Evolutionary conservation across 768 basidiomycete species (phyloP), one percentile per base, ranked within the genome.

Genomic region (Suillus plorans): DNA sequence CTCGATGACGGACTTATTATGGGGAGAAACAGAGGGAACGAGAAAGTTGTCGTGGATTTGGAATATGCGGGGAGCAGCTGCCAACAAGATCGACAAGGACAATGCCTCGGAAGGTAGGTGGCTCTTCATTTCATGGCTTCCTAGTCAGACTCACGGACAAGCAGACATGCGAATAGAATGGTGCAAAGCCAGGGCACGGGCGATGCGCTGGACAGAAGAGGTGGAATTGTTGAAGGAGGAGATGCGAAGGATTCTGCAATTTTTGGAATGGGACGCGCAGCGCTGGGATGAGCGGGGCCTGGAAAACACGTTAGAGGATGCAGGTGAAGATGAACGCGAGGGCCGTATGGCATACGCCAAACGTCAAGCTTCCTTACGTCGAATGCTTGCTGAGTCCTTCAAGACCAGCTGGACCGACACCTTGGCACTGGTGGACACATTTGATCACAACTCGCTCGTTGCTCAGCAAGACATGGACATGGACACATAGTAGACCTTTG

Each of bases 11-110:
- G 66, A 68, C 9, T 6, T 64, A 4, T 9, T 64, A 9, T 50
- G 61, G 34, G 60, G 53, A 1, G 63, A 64, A 45, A 41, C 60
- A 0, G 61, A 69, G 31, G 68, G 68, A 1, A 60, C 60, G 2
- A 62, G 66, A 34, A 60, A 44, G 3, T 16, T 69, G 2, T 63
- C 64, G 0, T 69, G 66, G 68, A 67, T 69, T 3, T 69, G 68
- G 68, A 45, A 4, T 12, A 49, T 39, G 36, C 22, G 1, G n/a
- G 62, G 36, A 34, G 31, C 18, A 0, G 44, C 3, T 50, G 1
- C 14, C 5, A 49, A 22, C 0, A 5, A 60, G 41, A 62, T 63
- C 0, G 60, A 61, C n/a, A 14, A 60, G 3, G 60, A 49, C 25
- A 47, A 18, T 10, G 2, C 34, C 9, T 31, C 3, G 5, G 60